phyloP scores from a whole-genome alignment of 345 rosid genomes.

The Citrus trifoliata region DNA sequence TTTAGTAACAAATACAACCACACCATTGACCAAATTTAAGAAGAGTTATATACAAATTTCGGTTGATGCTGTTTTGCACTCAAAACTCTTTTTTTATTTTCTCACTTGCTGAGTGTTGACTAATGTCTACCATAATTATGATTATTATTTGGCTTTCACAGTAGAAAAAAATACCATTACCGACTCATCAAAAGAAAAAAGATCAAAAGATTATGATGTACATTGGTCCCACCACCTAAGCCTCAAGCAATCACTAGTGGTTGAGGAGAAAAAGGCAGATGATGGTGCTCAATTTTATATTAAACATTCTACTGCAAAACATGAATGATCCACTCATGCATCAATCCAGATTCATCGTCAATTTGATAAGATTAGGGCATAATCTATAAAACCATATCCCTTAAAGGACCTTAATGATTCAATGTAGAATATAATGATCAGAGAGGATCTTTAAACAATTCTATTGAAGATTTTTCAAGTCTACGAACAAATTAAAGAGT shows the following conservation, averaged over 20 bases:
- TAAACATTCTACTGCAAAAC: background rate
- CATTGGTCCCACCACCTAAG: conserved; percentile 11
- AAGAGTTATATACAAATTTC: background rate
- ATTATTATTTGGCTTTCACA: background rate
- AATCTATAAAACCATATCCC: background rate
- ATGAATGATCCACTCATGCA: conserved; percentile 11
- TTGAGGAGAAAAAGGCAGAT: background rate
- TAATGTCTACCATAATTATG: background rate
- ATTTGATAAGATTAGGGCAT: background rate
- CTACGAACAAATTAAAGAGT: conserved; percentile 3
- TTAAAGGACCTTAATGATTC: conserved; percentile 14
- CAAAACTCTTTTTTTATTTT: background rate
- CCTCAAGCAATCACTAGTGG: conserved; percentile 5
- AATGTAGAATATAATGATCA: conserved; percentile 1
- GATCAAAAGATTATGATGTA: background rate
- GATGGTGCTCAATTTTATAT: background rate
- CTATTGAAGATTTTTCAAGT: background rate
- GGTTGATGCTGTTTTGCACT: background rate
- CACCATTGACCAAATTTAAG: background rate
- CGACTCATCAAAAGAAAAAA: background rate
- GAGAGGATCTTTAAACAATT: conserved; percentile 8
- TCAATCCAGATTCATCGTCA: background rate
- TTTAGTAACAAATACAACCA: background rate
- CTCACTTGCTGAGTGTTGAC: background rate
- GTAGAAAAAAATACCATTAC: background rate